These are phyloP conservation scores for Perkinsus marinus DNA, from an alignment of 169 alveolate genomes.

Conservation along the genomic window DNA sequence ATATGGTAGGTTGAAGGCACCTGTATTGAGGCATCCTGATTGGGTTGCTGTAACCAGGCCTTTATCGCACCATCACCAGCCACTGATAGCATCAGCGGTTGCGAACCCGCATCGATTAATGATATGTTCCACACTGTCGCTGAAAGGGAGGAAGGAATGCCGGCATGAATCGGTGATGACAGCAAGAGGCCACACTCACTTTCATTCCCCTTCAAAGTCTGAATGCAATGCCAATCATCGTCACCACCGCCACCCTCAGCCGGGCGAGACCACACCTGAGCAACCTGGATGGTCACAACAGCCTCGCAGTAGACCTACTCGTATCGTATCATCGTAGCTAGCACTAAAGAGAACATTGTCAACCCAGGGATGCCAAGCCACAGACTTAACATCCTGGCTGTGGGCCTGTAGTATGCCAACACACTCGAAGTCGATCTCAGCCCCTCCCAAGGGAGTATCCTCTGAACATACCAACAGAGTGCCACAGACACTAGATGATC, in stretches of 20 bases:
- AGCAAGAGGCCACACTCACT: not conserved
- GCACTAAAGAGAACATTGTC: constrained; percentile 36
- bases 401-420: constrained; percentile 55
- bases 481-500: not conserved
- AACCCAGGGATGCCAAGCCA: constrained; percentile 46
- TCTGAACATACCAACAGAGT: not conserved
- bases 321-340: constrained; percentile 56
- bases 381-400: constrained; percentile 57
- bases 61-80: not conserved
- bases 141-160: not conserved
- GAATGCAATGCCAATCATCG: not conserved
- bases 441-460: constrained; percentile 12
- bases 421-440: constrained; percentile 40
- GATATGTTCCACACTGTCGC: not conserved
- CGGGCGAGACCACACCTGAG: not conserved
- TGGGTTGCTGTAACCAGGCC: not conserved
- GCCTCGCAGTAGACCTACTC: not conserved
- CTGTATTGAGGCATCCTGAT: not conserved
- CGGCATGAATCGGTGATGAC: not conserved
- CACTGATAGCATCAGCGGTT: not conserved
- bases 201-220: not conserved
- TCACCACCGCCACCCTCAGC: not conserved
- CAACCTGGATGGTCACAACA: not conserved
- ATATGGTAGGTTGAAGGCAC: not conserved
- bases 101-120: not conserved